Percentiles rank a stretch among this genome's conserved stretches.
Evolutionary conservation across 129 eudicot genomes (phyloP).

Genomic region (Gnaphalium uliginosum): DNA sequence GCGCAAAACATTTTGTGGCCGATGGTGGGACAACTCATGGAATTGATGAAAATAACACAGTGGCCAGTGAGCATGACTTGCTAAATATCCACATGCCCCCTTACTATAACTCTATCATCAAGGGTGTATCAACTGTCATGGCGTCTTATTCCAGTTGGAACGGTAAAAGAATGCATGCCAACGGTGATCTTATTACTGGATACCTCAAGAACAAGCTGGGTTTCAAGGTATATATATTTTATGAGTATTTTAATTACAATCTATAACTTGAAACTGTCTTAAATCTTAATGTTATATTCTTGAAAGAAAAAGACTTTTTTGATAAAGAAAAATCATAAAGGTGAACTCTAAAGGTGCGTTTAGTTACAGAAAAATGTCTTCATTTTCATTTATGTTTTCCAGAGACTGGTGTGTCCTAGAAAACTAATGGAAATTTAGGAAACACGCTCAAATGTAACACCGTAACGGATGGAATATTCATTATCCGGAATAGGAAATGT

Average conservation of each 20-base stretch:
- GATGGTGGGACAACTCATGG: conserved; percentile 91
- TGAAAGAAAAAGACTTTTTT: not conserved
- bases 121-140: conserved; percentile 88
- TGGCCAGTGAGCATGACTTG: conserved; percentile 56
- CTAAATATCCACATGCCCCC: conserved; percentile 89
- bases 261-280: not conserved
- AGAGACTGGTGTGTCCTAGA: no score
- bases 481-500: no score
- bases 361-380: not conserved
- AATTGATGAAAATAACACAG: conserved; percentile 65
- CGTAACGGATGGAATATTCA: no score
- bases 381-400: no score
- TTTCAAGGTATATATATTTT: conserved; percentile 57
- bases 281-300: not conserved
- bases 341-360: not conserved
- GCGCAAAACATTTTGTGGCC: conserved; percentile 94
- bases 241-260: not conserved
- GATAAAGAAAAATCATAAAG: not conserved
- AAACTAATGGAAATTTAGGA: no score
- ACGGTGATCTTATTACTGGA: conserved; percentile 63
- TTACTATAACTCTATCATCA: conserved; percentile 63
- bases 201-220: conserved; percentile 66
- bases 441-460: no score
- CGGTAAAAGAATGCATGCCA: conserved; percentile 75
- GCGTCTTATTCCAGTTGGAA: conserved; percentile 90